These are phyloP conservation scores for Colletotrichum orbiculare DNA, from an alignment of 2,329 filamentous ascomycete species.

Conservation along the genomic window DNA sequence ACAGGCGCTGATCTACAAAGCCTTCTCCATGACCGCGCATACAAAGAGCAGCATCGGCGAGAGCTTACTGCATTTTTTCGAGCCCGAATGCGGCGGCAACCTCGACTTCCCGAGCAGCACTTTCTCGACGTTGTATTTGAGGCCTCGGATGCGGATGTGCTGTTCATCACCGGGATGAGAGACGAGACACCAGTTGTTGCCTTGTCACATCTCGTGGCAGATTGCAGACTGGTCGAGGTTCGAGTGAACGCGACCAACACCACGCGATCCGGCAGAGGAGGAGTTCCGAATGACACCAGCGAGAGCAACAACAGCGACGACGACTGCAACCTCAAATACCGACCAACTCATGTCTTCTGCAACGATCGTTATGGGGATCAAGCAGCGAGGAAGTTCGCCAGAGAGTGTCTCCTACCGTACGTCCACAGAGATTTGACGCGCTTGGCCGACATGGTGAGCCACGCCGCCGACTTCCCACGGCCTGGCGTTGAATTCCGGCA, in stretches of 20 bases:
- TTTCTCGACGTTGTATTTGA: constrained; percentile 59
- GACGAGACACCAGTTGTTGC: constrained; percentile 66
- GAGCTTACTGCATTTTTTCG: constrained; percentile 64
- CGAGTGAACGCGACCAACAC: constrained; percentile 54
- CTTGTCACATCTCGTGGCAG: constrained; percentile 65
- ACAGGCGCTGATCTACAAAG: constrained; percentile 59
- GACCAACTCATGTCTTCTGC: constrained; percentile 60
- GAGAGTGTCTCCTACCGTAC: constrained; percentile 55
- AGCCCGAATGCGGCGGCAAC: constrained; percentile 53
- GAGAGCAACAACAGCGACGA: constrained; percentile 25
- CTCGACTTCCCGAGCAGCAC: constrained; percentile 60
- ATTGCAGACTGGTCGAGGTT: constrained; percentile 65
- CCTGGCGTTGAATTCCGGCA: constrained; percentile 66
- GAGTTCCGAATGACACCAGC: constrained; percentile 33
- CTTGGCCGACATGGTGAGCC: constrained; percentile 62
- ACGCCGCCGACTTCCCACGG: constrained; percentile 61
- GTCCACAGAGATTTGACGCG: constrained; percentile 56
- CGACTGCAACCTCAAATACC: constrained; percentile 39
- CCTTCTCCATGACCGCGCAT: constrained; percentile 64
- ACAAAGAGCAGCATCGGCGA: constrained; percentile 70
- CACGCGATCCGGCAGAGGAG: constrained; percentile 50
- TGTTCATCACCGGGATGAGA: constrained; percentile 73
- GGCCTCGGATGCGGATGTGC: constrained; percentile 59
- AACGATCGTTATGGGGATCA: constrained; percentile 60
- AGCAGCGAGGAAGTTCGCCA: constrained; percentile 52